Evolutionary conservation across 192 early-diverging fungal genomes (phyloP).

Genomic region (Neocallimastix lanati): DNA sequence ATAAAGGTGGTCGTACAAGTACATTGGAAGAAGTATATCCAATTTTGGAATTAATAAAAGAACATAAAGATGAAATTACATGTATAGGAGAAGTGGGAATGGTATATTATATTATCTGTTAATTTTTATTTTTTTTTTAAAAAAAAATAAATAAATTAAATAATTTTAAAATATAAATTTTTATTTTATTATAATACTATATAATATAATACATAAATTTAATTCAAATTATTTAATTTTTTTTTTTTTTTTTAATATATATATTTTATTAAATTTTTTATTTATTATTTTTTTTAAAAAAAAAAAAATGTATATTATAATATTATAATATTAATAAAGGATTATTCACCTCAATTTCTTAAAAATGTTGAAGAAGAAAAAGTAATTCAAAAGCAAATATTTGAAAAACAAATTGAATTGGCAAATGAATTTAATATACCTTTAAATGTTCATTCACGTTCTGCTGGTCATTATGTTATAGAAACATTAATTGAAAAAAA

Average conservation of each 20-base stretch:
- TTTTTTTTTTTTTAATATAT: slow-evolving; percentile 8
- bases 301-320: too few species aligned
- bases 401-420: slow-evolving; percentile 19
- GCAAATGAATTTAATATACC: slow-evolving; percentile 22
- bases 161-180: too few species aligned
- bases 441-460: slow-evolving; percentile 34
- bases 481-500: slow-evolving; percentile 21
- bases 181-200: too few species aligned
- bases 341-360: neutral
- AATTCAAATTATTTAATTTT: neutral
- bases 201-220: too few species aligned
- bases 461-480: slow-evolving; percentile 31
- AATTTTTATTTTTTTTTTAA: too few species aligned
- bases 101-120: neutral
- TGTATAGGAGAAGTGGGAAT: slow-evolving; percentile 14
- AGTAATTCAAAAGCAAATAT: slow-evolving; percentile 23
- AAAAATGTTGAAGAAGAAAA: slow-evolving; percentile 15
- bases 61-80: slow-evolving; percentile 12
- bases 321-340: neutral
- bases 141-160: slow-evolving; percentile 1
- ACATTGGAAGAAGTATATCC: slow-evolving; percentile 15
- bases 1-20: slow-evolving; percentile 4
- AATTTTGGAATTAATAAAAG: slow-evolving; percentile 17
- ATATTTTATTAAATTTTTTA: slow-evolving; percentile 30
- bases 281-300: slow-evolving; percentile 3